phyloP scores from a whole-genome alignment of 225 moss, liverwort and hornwort species.

The Polytrichum commune region DNA sequence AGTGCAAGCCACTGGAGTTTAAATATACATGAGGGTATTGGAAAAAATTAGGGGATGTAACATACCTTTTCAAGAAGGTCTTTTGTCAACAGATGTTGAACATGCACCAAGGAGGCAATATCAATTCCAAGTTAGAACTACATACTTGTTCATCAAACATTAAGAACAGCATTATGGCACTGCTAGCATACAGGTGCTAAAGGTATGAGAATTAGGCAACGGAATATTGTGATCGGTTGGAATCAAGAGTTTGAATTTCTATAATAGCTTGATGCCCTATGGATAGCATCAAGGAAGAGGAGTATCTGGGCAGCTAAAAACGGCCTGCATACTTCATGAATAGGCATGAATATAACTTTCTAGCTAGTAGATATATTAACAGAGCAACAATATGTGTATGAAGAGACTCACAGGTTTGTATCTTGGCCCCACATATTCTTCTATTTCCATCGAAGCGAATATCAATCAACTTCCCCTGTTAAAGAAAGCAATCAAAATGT shows the following conservation, averaged over 20 bases:
- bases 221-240: no score
- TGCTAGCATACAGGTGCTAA: not conserved
- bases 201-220: not conserved
- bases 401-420: slow-evolving; percentile 59
- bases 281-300: no score
- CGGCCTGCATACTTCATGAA: no score
- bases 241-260: no score
- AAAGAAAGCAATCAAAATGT: not conserved
- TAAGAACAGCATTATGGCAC: not conserved
- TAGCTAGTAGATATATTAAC: not conserved
- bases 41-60: not conserved
- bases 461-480: slow-evolving; percentile 67
- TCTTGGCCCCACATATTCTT: slow-evolving; percentile 64
- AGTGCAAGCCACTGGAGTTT: no score
- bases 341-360: not conserved
- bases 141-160: not conserved
- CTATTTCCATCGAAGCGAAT: slow-evolving; percentile 61
- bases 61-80: slow-evolving; percentile 15
- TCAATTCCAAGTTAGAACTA: not conserved
- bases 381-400: not conserved
- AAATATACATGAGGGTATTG: no score
- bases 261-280: no score
- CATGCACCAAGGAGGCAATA: slow-evolving; percentile 3
- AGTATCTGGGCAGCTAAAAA: no score
- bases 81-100: not conserved